These are phyloP conservation scores for Cytidiella melzeri DNA, from an alignment of 768 basidiomycete species.

Conservation along the genomic window DNA sequence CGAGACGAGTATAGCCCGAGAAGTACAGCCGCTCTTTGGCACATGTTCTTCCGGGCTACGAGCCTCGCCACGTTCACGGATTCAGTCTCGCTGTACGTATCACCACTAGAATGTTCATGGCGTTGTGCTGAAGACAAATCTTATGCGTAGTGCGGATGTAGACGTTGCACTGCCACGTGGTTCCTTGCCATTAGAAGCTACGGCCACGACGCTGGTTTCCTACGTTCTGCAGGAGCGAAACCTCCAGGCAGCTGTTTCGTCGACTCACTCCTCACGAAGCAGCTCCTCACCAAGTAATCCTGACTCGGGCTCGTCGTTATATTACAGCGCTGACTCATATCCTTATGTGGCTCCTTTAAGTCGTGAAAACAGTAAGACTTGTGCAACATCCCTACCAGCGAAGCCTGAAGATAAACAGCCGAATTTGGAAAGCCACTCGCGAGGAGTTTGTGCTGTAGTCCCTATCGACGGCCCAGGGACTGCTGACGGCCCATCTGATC, in stretches of 20 bases:
- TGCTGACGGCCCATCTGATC: not conserved
- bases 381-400: not conserved
- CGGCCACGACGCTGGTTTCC: not conserved
- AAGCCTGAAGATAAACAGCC: too few species aligned
- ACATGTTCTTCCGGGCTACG: not conserved
- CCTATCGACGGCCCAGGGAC: not conserved
- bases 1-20: too few species aligned
- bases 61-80: not conserved
- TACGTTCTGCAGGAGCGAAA: not conserved
- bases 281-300: too few species aligned
- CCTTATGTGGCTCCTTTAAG: not conserved
- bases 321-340: not conserved
- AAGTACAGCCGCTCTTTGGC: too few species aligned
- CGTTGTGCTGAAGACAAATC: not conserved
- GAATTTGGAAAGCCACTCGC: not conserved
- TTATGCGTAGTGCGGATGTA: not conserved
- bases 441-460: not conserved
- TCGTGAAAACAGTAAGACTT: not conserved
- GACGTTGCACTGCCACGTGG: not conserved
- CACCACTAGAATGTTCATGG: not conserved
- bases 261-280: not conserved
- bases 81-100: not conserved
- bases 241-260: not conserved
- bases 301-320: not conserved
- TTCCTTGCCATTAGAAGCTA: not conserved